phyloP scores from a whole-genome alignment of 805 yeast genomes.

The Candida yuanshanica region DNA sequence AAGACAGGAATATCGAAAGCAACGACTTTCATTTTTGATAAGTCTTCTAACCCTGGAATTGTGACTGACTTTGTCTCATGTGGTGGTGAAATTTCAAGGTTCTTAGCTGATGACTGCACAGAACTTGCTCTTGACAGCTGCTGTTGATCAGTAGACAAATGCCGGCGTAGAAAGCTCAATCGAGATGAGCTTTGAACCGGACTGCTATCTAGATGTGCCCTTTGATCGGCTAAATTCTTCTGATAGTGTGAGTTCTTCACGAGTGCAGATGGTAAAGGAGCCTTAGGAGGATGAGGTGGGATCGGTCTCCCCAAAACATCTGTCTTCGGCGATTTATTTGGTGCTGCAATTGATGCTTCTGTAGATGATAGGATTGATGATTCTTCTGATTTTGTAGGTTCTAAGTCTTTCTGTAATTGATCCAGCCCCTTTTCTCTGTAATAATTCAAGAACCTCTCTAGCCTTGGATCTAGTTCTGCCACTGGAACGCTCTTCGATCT shows the following conservation, averaged over 20 bases:
- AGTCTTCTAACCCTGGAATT: slow-evolving; percentile 37
- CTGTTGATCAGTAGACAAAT: slow-evolving; percentile 1
- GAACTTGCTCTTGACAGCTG: slow-evolving; percentile 2
- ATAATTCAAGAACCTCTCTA: slow-evolving; percentile 40
- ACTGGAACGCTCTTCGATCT: slow-evolving; percentile 10
- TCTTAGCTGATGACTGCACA: slow-evolving; percentile 1
- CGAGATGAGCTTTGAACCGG: slow-evolving; percentile 1
- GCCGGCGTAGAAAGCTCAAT: slow-evolving; percentile 12
- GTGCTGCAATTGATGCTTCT: slow-evolving; percentile 7
- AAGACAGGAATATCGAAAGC: slow-evolving; percentile 74
- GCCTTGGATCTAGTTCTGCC: slow-evolving; percentile 35
- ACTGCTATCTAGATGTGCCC: slow-evolving; percentile 1
- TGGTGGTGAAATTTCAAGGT: neutral
- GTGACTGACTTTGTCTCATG: neutral
- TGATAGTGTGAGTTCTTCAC: slow-evolving; percentile 16
- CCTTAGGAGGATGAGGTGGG: slow-evolving; percentile 45
- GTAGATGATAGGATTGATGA: slow-evolving; percentile 4
- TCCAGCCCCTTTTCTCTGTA: slow-evolving; percentile 26
- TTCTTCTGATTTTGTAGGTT: neutral
- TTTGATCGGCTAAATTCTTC: slow-evolving; percentile 1
- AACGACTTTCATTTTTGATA: slow-evolving; percentile 51
- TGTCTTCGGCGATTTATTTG: slow-evolving; percentile 20
- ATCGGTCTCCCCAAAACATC: slow-evolving; percentile 40
- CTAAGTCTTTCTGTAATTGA: slow-evolving; percentile 16
- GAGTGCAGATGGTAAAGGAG: slow-evolving; percentile 46